A percentile compares a stretch with the other conserved stretches of the same genome.
These are phyloP conservation scores for Tolypocladium pustulatum DNA, from an alignment of 2,329 filamentous ascomycete genomes.

Conservation along the genomic window DNA sequence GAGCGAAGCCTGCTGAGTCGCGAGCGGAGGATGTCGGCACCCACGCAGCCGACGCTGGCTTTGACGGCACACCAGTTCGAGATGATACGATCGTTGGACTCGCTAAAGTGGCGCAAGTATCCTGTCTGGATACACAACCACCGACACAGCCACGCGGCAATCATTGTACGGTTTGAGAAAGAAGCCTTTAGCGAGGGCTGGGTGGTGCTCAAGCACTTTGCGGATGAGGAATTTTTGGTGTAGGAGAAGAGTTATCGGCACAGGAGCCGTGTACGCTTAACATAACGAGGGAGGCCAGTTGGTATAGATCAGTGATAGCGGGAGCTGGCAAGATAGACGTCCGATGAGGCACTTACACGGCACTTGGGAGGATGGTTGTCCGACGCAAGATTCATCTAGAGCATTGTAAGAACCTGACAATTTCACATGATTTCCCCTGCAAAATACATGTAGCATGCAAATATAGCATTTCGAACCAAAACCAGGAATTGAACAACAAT, in stretches of 20 bases:
- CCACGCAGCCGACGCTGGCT: conserved; percentile 60
- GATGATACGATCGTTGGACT: conserved; percentile 71
- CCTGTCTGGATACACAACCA: conserved; percentile 67
- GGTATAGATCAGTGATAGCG: neutral
- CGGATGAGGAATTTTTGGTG: conserved; percentile 56
- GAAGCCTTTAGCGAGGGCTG: conserved; percentile 64
- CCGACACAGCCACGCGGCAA: conserved; percentile 79
- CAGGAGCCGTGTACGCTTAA: neutral
- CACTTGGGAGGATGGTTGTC: neutral
- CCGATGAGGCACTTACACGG: neutral
- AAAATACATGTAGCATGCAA: too few species aligned
- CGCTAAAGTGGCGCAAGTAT: conserved; percentile 53
- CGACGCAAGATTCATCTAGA: neutral
- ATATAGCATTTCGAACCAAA: too few species aligned
- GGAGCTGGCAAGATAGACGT: neutral
- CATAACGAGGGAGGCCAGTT: neutral
- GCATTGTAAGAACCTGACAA: too few species aligned
- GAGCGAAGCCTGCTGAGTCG: conserved; percentile 29
- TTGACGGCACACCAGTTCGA: conserved; percentile 71
- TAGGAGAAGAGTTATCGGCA: neutral
- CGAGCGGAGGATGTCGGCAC: conserved; percentile 29
- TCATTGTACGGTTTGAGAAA: conserved; percentile 67
- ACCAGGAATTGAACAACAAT: too few species aligned
- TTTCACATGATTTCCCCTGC: neutral
- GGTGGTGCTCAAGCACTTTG: conserved; percentile 71